Conservation (phyloP, 495 filamentous ascomycete species). For the Apiosordaria backusii region DNA sequence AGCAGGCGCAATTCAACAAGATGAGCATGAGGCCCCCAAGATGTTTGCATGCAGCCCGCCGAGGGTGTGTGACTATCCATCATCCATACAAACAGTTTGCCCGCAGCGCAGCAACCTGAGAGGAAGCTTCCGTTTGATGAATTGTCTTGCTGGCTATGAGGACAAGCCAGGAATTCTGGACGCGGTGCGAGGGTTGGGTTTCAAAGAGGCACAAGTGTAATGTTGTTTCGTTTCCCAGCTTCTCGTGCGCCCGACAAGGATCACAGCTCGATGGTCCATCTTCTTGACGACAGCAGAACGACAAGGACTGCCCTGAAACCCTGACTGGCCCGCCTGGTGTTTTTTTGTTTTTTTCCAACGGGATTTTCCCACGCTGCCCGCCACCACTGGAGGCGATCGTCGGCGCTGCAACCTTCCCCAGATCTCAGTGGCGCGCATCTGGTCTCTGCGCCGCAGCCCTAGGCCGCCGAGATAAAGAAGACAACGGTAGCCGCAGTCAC, state of each 20-base stretch:
- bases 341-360: conserved; percentile 22
- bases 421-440: conserved; percentile 15
- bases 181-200: not conserved
- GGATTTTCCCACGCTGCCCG: conserved; percentile 14
- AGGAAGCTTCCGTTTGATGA: conserved; percentile 6
- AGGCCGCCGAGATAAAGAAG: not conserved
- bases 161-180: not conserved
- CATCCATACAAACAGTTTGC: not conserved
- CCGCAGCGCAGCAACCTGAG: not conserved
- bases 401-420: conserved; percentile 18
- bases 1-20: not conserved
- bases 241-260: not conserved
- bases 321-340: not conserved
- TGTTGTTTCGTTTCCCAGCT: conserved; percentile 1
- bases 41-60: not conserved
- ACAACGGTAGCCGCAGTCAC: not conserved
- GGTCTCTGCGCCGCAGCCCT: not conserved
- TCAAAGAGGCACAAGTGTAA: conserved; percentile 1
- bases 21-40: not conserved
- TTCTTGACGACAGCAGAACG: not conserved
- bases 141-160: conserved; percentile 3
- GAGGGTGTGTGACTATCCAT: not conserved
- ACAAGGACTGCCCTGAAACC: conserved; percentile 1
- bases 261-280: not conserved
- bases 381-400: conserved; percentile 15